Evolutionary conservation across 73 alveolate genomes (phyloP).

Genomic region (Tetrahymena borealis): DNA sequence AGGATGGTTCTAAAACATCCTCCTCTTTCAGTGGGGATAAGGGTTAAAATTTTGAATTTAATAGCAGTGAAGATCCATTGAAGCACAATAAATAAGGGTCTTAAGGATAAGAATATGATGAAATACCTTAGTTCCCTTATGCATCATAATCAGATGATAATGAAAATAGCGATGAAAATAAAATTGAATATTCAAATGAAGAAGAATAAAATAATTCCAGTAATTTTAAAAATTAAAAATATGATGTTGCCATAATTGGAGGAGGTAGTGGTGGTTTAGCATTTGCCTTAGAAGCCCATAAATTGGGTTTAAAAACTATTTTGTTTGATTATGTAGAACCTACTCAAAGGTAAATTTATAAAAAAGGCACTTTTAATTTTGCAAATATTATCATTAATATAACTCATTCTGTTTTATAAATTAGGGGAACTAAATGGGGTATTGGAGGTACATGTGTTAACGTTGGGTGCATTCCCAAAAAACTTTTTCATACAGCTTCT

Average conservation of each 20-base stretch:
- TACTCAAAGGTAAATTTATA: slow-evolving; percentile 9
- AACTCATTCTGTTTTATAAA: not conserved
- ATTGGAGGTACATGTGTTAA: slow-evolving; percentile 99
- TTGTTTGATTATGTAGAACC: slow-evolving; percentile 57
- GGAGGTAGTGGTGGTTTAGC: slow-evolving; percentile 99
- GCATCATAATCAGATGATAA: not conserved
- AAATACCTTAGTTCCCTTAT: not conserved
- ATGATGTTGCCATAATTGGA: slow-evolving; percentile 85
- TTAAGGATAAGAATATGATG: not conserved
- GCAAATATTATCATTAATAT: not conserved
- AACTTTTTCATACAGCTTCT: slow-evolving; percentile 64
- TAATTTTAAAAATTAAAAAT: slow-evolving; percentile 42
- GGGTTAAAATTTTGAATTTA: not conserved
- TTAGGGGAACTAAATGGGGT: slow-evolving; percentile 63
- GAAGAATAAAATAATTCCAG: slow-evolving; percentile 29
- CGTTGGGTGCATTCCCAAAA: slow-evolving; percentile 99
- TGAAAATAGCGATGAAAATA: not conserved
- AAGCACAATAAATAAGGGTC: not conserved
- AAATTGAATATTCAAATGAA: not conserved
- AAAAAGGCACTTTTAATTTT: not conserved
- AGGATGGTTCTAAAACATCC: not conserved
- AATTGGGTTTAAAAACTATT: slow-evolving; percentile 24
- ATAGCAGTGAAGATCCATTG: not conserved
- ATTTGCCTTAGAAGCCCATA: slow-evolving; percentile 58
- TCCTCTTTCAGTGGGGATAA: too few species aligned